These are phyloP conservation scores for Globisporangium heterothallicum DNA, from an alignment of 352 stramenopile species.

Conservation along the genomic window DNA sequence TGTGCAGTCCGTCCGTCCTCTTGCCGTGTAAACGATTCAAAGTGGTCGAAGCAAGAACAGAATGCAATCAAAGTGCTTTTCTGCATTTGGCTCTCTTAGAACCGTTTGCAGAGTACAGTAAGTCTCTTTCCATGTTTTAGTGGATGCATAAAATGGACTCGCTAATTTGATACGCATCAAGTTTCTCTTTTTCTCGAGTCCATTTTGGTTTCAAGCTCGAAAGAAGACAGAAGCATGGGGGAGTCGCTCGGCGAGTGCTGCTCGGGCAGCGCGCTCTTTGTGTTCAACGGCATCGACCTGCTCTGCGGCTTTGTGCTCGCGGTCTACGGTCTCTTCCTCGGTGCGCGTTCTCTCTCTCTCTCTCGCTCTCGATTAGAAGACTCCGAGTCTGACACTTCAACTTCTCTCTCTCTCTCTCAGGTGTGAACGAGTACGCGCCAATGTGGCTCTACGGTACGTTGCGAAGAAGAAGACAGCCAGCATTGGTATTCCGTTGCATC, in stretches of 20 bases:
- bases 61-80: no score
- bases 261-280: conserved; percentile 49
- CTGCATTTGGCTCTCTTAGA: no score
- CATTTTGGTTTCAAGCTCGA: neutral
- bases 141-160: no score
- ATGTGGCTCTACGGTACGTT: conserved; percentile 60
- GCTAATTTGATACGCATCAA: neutral
- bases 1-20: no score
- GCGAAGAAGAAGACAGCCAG: no score
- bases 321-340: conserved; percentile 62
- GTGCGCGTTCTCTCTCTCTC: conserved; percentile 6
- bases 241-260: conserved; percentile 38
- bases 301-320: conserved; percentile 52
- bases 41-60: no score
- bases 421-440: conserved; percentile 58
- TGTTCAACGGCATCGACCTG: conserved; percentile 78
- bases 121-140: no score
- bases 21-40: no score
- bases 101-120: no score
- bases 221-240: conserved; percentile 3
- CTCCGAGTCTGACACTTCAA: neutral
- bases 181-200: no score
- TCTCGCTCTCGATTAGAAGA: neutral
- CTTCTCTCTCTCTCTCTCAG: conserved; percentile 9
- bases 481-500: neutral